These are phyloP conservation scores for Ophiostoma angusticollis DNA, from an alignment of 2,329 filamentous ascomycete species.

Conservation along the genomic window DNA sequence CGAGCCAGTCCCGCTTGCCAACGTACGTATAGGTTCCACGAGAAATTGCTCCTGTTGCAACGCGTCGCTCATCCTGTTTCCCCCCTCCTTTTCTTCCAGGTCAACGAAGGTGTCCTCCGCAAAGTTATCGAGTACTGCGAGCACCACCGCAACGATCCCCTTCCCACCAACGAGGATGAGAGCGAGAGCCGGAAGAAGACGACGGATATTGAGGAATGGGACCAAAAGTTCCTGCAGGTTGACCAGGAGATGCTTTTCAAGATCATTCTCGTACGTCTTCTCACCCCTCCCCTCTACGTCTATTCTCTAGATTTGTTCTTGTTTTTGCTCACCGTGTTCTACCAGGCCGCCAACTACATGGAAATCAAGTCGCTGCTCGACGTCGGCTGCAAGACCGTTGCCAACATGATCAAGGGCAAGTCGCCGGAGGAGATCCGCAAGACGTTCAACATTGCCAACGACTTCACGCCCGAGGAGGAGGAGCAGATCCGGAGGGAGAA, in stretches of 20 bases:
- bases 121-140: constrained; percentile 99
- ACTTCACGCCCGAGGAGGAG: constrained; percentile 97
- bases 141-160: constrained; percentile 83
- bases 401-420: constrained; percentile 99
- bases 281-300: not conserved
- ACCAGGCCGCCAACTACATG: constrained; percentile 88
- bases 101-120: constrained; percentile 83
- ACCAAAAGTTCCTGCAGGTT: constrained; percentile 99
- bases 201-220: constrained; percentile 98
- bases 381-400: constrained; percentile 97
- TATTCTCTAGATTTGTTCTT: too few relatives aligned
- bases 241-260: constrained; percentile 99
- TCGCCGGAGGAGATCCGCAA: constrained; percentile 98
- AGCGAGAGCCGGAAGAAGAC: constrained; percentile 94
- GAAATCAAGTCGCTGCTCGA: constrained; percentile 98
- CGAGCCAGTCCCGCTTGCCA: constrained; percentile 74
- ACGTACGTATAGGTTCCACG: too few relatives aligned
- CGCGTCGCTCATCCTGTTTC: too few relatives aligned
- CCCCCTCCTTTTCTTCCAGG: constrained; percentile 29
- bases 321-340: constrained; percentile 11
- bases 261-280: constrained; percentile 75
- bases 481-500: constrained; percentile 92
- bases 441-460: constrained; percentile 99
- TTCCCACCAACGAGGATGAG: constrained; percentile 73
- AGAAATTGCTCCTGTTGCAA: too few relatives aligned